phyloP scores from a whole-genome alignment of 345 rosid genomes.

The Salix viminalis region DNA sequence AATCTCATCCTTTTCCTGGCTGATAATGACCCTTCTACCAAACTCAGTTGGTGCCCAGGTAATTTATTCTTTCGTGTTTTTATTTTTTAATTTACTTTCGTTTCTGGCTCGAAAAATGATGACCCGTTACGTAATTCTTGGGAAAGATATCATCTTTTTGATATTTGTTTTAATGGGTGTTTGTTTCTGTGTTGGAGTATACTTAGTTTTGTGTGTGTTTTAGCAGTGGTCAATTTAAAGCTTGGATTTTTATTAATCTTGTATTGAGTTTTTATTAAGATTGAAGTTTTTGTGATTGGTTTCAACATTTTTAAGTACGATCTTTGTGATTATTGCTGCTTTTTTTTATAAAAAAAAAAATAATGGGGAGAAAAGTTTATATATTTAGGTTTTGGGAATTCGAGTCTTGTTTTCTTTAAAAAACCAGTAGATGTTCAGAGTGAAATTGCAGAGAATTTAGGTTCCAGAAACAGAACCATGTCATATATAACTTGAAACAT shows the following conservation, averaged over 20 bases:
- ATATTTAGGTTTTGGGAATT: background rate
- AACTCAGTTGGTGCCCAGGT: slow-evolving; percentile 90
- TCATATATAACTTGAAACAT: background rate
- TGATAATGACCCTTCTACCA: slow-evolving; percentile 69
- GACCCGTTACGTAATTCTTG: background rate
- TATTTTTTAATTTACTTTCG: background rate
- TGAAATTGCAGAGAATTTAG: no score
- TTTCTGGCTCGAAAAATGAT: background rate
- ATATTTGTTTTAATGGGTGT: no score
- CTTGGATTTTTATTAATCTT: background rate
- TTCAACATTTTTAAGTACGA: background rate
- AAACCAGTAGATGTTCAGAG: no score
- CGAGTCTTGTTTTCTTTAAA: background rate
- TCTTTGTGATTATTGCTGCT: background rate
- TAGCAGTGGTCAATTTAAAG: no score
- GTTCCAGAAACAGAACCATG: no score
- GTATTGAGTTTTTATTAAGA: background rate
- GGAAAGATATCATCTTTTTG: background rate
- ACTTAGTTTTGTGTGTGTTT: no score
- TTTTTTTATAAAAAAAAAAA: no score
- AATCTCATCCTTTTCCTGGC: slow-evolving; percentile 78
- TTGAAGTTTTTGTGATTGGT: background rate
- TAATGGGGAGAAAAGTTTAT: background rate
- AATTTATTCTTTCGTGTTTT: background rate
- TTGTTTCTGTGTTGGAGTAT: no score